Base-by-base conservation (phyloP, 2,329 filamentous ascomycete species). In the Neopestalotiopsis sp. region DNA sequence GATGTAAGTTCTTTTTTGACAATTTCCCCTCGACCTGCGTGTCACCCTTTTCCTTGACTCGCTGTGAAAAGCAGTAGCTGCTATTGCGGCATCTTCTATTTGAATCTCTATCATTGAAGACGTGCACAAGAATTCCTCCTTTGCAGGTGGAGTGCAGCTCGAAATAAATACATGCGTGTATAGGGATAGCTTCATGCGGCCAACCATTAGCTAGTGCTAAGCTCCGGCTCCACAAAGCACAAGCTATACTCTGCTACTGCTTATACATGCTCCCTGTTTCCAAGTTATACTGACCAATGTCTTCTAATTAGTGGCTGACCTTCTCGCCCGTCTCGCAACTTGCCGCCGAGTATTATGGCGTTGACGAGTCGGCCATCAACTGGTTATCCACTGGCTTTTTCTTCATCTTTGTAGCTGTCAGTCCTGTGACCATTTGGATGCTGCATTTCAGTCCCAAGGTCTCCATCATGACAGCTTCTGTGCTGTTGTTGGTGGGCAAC, bases 351-450 rank as follows among this genome's bases (percentile, higher is more conserved):
- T 97, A 94, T 83, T 98, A 97, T 78, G 74, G 83, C 65, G 93
- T 95, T 13, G 87, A 86, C 42, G 90, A 95, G 76, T 90, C 89
- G 17, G 88, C 89, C 40, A 92, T 98, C 81, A 98, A 98, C 81
- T 98, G 96, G 96, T 87, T 97, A 71, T 94, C 92, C 76, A 98
- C 92, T 0, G 91, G 87, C 53, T 97, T 97, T 78, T 85, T 97
- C 63, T 95, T 98, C 78, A 86, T 94, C 65, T 98, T 97, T 76
- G 89, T 92, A 59, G 85, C 88, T 73, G 85, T 91, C 57, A 90
- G 90, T 61, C 95, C 96, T 67, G 75, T 91, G 57, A 89, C 90
- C 59, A 92, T 98, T 76, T 92, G 90, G 79, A 89, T 91, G 32
- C 87, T 98, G 40, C 94, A 97, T 80, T 88, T 85, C 75, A 94